These are phyloP conservation scores for Thelonectria rubi DNA, from an alignment of 2,329 filamentous ascomycete species.

Conservation along the genomic window DNA sequence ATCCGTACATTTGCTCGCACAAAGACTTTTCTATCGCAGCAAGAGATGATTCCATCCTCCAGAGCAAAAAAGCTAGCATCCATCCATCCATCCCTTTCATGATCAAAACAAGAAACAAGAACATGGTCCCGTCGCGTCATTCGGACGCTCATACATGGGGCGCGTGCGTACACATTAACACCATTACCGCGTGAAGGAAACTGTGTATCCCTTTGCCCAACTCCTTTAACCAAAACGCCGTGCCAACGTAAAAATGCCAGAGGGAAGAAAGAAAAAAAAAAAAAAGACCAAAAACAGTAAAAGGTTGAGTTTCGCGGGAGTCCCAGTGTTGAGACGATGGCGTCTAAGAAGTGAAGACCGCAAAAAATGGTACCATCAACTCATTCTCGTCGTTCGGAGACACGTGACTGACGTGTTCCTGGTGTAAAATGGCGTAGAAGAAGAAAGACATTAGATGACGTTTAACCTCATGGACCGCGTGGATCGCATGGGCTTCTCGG, in stretches of 20 bases:
- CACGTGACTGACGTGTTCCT: neutral
- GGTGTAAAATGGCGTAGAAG: neutral
- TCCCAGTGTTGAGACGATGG: neutral
- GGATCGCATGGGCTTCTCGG: conserved; percentile 50
- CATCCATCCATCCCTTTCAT: too few relatives aligned
- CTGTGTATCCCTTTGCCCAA: neutral
- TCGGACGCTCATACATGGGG: neutral
- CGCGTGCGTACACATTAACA: conserved; percentile 12
- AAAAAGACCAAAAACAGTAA: conserved; percentile 5
- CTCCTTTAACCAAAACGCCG: conserved; percentile 15
- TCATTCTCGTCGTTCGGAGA: conserved; percentile 12
- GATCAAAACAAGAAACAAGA: too few relatives aligned
- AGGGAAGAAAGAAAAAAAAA: neutral
- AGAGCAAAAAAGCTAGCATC: too few relatives aligned
- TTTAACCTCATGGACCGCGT: conserved; percentile 41
- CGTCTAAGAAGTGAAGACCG: neutral
- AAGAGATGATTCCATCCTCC: too few relatives aligned
- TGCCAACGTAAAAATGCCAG: conserved; percentile 13
- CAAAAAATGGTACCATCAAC: neutral
- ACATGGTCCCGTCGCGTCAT: neutral
- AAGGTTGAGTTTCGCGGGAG: neutral
- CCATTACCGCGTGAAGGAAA: conserved; percentile 6
- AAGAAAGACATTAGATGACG: conserved; percentile 29
- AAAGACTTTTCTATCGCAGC: conserved; percentile 5
- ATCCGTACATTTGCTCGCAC: conserved; percentile 10